Percentiles rank a stretch among this genome's conserved stretches.
Evolutionary conservation across 352 stramenopile genomes (phyloP).

Genomic region (Pythium sukuiense): DNA sequence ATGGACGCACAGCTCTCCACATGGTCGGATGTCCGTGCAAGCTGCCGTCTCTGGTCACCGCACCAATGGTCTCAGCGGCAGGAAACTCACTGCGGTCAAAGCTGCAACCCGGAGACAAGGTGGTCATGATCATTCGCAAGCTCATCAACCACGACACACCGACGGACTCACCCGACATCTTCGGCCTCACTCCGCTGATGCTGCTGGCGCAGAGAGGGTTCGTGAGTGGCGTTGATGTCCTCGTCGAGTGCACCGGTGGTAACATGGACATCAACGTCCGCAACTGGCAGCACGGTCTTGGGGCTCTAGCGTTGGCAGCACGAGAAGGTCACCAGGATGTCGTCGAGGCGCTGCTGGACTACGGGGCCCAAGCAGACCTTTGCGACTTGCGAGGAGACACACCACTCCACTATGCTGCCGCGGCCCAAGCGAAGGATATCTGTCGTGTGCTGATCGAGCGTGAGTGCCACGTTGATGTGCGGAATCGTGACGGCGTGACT

Average conservation of each 20-base stretch:
- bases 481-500: conserved; percentile 67
- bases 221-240: conserved; percentile 66
- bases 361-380: conserved; percentile 69
- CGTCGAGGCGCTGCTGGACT: conserved; percentile 83
- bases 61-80: conserved; percentile 28
- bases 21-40: conserved; percentile 75
- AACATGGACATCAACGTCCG: conserved; percentile 73
- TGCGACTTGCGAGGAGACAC: conserved; percentile 68
- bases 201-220: conserved; percentile 72
- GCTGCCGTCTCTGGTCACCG: conserved; percentile 39
- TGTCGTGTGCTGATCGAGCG: conserved; percentile 74
- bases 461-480: conserved; percentile 64
- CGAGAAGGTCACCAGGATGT: conserved; percentile 63
- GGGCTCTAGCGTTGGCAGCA: conserved; percentile 69
- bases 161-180: conserved; percentile 74
- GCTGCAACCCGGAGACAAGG: conserved; percentile 52
- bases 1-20: conserved; percentile 69
- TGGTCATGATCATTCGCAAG: conserved; percentile 83
- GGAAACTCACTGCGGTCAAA: conserved; percentile 30
- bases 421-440: conserved; percentile 55
- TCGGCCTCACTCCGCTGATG: conserved; percentile 83
- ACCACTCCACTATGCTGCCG: conserved; percentile 78
- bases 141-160: conserved; percentile 68
- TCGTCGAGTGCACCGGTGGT: conserved; percentile 64
- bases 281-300: conserved; percentile 83